A percentile compares a stretch with the other conserved stretches of the same genome.
phyloP scores from a whole-genome alignment of 257 asterid species.

The Thymus quinquecostatus region DNA sequence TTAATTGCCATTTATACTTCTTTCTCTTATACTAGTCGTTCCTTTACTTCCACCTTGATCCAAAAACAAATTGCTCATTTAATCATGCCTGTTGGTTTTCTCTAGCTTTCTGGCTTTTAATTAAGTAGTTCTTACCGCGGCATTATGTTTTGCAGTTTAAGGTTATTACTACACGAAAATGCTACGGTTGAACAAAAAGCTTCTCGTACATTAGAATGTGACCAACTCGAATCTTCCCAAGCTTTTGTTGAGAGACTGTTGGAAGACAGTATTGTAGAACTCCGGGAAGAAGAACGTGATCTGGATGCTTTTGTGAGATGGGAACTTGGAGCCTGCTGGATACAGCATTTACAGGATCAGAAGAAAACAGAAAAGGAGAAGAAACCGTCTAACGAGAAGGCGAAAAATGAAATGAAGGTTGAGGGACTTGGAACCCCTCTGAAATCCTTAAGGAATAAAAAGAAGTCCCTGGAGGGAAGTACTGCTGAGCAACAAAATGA shows the following conservation, averaged over 20 bases:
- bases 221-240: constrained; percentile 56
- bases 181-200: constrained; percentile 49
- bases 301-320: constrained; percentile 80
- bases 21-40: constrained; percentile 21
- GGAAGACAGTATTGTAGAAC: constrained; percentile 81
- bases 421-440: constrained; percentile 97
- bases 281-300: constrained; percentile 67
- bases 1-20: not conserved
- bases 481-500: constrained; percentile 48
- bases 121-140: constrained; percentile 30
- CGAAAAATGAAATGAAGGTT: constrained; percentile 84
- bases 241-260: constrained; percentile 74
- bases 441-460: constrained; percentile 78
- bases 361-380: constrained; percentile 89
- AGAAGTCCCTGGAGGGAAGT: constrained; percentile 62
- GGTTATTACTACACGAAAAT: constrained; percentile 81
- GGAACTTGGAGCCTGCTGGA: constrained; percentile 99
- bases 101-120: constrained; percentile 25
- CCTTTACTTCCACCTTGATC: constrained; percentile 16
- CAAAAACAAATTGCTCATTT: constrained; percentile 23
- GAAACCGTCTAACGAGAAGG: constrained; percentile 64
- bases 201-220: constrained; percentile 54
- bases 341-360: constrained; percentile 96
- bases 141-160: constrained; percentile 64
- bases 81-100: constrained; percentile 18